phyloP scores from a whole-genome alignment of 1,284 basidiomycete genomes.

The Leccinum pallidistipes region DNA sequence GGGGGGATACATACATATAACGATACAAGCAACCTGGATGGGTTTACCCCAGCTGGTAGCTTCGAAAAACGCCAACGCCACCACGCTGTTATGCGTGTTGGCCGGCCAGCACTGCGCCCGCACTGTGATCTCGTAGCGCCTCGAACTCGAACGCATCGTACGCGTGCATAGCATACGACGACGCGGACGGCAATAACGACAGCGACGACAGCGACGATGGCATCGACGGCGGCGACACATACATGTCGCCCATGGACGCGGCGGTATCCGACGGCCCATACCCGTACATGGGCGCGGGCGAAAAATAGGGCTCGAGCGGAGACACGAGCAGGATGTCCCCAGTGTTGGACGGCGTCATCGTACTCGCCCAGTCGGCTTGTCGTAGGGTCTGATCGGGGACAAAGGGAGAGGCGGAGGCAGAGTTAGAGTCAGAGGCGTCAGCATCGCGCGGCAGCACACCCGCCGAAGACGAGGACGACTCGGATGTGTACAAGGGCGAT shows the following conservation, averaged over 20 bases:
- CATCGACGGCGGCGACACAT: constrained; percentile 5
- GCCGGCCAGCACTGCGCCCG: constrained; percentile 12
- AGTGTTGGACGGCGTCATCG: background rate
- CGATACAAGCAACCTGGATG: constrained; percentile 23
- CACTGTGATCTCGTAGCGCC: constrained; percentile 31
- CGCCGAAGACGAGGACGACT: constrained; percentile 7
- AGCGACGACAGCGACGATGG: background rate
- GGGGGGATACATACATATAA: constrained; percentile 12
- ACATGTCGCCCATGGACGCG: constrained; percentile 21
- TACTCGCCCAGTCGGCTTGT: background rate
- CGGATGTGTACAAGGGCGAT: constrained; percentile 23
- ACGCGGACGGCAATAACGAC: background rate
- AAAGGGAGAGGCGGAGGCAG: constrained; percentile 11
- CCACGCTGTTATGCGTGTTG: constrained; percentile 22
- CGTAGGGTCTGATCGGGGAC: background rate
- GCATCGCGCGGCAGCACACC: constrained; percentile 12
- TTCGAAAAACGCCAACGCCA: background rate
- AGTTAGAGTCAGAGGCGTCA: background rate
- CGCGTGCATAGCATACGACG: constrained; percentile 19
- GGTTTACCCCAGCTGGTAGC: background rate
- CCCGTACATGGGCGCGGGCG: constrained; percentile 15
- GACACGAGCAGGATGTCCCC: constrained; percentile 22
- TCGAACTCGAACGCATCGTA: constrained; percentile 37
- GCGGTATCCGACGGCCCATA: constrained; percentile 23
- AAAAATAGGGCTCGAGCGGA: constrained; percentile 20